Base-by-base conservation (phyloP, 495 filamentous ascomycete genomes). In the Trichoderma gamsii region DNA sequence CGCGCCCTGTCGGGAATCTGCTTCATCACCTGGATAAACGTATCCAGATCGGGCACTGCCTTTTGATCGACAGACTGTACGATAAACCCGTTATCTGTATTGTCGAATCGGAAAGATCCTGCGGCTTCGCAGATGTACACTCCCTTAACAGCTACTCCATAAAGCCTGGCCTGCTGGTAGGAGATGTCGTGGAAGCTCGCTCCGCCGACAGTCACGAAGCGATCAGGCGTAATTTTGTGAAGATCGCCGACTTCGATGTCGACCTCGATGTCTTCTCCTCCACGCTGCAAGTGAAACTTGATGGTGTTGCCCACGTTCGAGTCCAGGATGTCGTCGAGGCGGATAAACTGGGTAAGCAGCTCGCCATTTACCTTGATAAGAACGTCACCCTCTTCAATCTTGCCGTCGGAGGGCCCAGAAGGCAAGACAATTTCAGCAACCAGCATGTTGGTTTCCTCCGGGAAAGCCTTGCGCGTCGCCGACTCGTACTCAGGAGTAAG, bases 51-150 rank as follows among this genome's bases (percentile, higher is more conserved):
- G 16, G 92, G 90, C 7, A 92, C 94, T 68, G 90, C 89, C 75
- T 91, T 90, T 76, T 97, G 90, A 76, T 97, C 92, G 18, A 99
- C 84, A 18, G 82, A 82, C 75, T 97, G 90, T 61, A 99, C 89
- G 65, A 99, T 84, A 93, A 94, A 98, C 7, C 95, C 96, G 43
- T 89, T 91, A 67, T 96, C 86, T 18, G 90, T 89, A 72, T 88
- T 91, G 71, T 99, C 95, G 65, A 98, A 91, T 64, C 92, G 88
- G 81, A 97, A 99, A 6, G 94, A 96, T 12, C 95, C 96, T 11
- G 92, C 90, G 3, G 96, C 91, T 76, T 99, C 95, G 74, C 93
- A 97, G 61, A 97, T 90, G 75, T 90, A 99, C 21, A 99, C 95
- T 43, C 95, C 92, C 72, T 92, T 90, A 69, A 89, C 89, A 4